phyloP scores from a whole-genome alignment of 768 basidiomycete species.

The Leccinum disarticulatum region DNA sequence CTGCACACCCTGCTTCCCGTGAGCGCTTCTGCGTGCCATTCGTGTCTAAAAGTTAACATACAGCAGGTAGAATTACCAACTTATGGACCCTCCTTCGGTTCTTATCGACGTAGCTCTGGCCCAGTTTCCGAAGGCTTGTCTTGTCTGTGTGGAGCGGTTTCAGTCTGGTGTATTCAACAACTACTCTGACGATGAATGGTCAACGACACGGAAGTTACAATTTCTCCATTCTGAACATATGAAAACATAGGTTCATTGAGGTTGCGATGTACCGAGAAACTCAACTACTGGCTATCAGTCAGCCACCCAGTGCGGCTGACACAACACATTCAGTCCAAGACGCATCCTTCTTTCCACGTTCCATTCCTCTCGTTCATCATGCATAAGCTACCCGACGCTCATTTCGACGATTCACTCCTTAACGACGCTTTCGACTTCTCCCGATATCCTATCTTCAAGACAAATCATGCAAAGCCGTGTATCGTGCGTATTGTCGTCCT shows the following conservation, averaged over 20 bases:
- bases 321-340: not conserved
- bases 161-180: not conserved
- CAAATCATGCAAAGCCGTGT: not conserved
- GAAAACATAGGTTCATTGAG: not conserved
- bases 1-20: slow-evolving; percentile 32
- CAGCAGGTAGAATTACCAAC: slow-evolving; percentile 14
- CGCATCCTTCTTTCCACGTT: not conserved
- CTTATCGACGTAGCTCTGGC: not conserved
- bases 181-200: not conserved
- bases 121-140: not conserved
- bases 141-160: not conserved
- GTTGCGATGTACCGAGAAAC: not conserved
- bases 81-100: slow-evolving; percentile 3
- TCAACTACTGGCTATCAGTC: not conserved
- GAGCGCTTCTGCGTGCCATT: not conserved
- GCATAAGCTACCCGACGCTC: slow-evolving; percentile 17
- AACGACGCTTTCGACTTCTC: slow-evolving; percentile 21
- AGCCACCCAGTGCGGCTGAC: slow-evolving; percentile 21
- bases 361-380: not conserved
- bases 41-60: slow-evolving; percentile 5
- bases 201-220: not conserved
- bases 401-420: slow-evolving; percentile 22
- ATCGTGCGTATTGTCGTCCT: slow-evolving; percentile 10
- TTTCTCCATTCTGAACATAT: not conserved
- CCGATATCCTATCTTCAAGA: slow-evolving; percentile 11